Conservation (phyloP, 2,329 filamentous ascomycete genomes). For the Gaeumannomyces sp. region DNA sequence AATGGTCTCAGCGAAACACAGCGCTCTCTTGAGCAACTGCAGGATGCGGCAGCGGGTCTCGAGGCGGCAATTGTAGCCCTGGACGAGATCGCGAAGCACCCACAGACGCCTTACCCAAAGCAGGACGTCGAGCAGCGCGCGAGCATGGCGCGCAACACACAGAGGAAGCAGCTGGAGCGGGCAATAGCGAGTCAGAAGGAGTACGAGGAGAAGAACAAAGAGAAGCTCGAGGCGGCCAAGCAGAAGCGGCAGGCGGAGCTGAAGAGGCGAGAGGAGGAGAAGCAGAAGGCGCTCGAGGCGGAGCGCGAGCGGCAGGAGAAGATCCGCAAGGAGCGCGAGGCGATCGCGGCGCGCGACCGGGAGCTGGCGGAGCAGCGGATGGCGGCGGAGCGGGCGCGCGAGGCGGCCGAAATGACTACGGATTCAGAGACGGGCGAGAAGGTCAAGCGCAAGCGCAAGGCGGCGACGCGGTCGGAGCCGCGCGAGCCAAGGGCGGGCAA, state of each 20-base stretch:
- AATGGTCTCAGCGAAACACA: constrained; percentile 69
- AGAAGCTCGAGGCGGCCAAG: constrained; percentile 75
- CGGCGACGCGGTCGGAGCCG: constrained; percentile 27
- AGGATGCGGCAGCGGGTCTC: constrained; percentile 68
- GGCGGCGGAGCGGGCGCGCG: constrained; percentile 61
- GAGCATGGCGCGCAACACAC: constrained; percentile 94
- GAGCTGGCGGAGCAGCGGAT: constrained; percentile 63
- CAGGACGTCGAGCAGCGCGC: constrained; percentile 89
- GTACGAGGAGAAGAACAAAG: constrained; percentile 89
- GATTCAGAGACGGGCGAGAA: constrained; percentile 78
- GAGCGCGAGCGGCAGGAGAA: constrained; percentile 71
- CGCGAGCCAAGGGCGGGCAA: constrained; percentile 27
- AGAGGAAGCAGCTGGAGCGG: constrained; percentile 84
- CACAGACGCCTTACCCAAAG: constrained; percentile 78
- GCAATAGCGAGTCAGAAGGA: constrained; percentile 78
- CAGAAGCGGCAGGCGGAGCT: constrained; percentile 76
- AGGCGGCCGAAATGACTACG: constrained; percentile 73
- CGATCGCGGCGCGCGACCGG: constrained; percentile 71
- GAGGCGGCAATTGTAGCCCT: constrained; percentile 75
- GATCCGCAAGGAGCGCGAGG: constrained; percentile 78
- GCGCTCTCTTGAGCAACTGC: constrained; percentile 71
- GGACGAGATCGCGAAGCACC: constrained; percentile 56
- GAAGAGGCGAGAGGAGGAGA: constrained; percentile 69
- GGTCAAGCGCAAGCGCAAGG: constrained; percentile 69
- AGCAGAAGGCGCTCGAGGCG: constrained; percentile 58